phyloP scores from a whole-genome alignment of 2,329 filamentous ascomycete genomes.

The Ophiocordyceps unilateralis region DNA sequence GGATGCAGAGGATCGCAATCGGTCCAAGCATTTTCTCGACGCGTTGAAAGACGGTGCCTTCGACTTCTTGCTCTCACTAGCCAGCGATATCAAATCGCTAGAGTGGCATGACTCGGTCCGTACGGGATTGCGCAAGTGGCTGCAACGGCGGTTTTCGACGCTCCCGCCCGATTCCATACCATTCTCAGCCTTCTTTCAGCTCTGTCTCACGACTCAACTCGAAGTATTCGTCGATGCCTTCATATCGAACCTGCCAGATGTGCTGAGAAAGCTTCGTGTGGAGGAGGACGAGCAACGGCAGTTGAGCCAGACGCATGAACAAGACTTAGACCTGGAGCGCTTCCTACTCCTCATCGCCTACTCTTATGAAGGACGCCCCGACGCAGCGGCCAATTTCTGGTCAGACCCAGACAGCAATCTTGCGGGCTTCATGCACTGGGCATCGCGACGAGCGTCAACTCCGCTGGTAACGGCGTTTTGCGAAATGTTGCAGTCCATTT shows the following conservation, averaged over 20 bases:
- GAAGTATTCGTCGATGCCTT: slow-evolving; percentile 83
- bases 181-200: slow-evolving; percentile 57
- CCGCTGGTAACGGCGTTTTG: slow-evolving; percentile 94
- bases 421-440: slow-evolving; percentile 91
- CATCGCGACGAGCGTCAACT: slow-evolving; percentile 85
- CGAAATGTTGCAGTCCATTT: slow-evolving; percentile 83
- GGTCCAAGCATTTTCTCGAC: slow-evolving; percentile 57
- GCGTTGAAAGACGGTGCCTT: slow-evolving; percentile 78
- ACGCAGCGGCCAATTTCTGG: slow-evolving; percentile 83
- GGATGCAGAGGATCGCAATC: slow-evolving; percentile 45
- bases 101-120: slow-evolving; percentile 83
- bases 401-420: slow-evolving; percentile 81
- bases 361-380: slow-evolving; percentile 69
- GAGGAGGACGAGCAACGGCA: slow-evolving; percentile 82
- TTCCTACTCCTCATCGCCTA: slow-evolving; percentile 89
- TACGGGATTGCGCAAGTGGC: slow-evolving; percentile 61
- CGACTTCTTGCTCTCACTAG: slow-evolving; percentile 76
- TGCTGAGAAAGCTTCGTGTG: slow-evolving; percentile 65
- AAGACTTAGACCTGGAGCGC: slow-evolving; percentile 63
- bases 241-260: slow-evolving; percentile 88
- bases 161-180: slow-evolving; percentile 49
- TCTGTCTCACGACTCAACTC: slow-evolving; percentile 59
- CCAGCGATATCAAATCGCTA: slow-evolving; percentile 61
- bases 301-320: slow-evolving; percentile 45
- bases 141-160: slow-evolving; percentile 63